phyloP scores from a whole-genome alignment of 75 land plant species.

The Pinus tabuliformis region DNA sequence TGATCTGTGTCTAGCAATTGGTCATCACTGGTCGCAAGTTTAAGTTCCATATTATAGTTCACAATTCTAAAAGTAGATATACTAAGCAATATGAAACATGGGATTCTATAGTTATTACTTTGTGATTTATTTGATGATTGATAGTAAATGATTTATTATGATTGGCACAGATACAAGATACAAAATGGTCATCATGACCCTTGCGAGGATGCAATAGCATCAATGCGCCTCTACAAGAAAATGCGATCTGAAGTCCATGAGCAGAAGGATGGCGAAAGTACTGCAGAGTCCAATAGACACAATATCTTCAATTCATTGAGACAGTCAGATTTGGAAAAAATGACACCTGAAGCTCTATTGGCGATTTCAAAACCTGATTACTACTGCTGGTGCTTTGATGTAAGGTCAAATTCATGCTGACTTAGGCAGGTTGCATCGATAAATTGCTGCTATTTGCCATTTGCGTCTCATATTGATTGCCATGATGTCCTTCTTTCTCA shows the following conservation, averaged over 20 bases:
- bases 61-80: neutral
- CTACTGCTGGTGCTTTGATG: conserved; percentile 87
- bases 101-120: neutral
- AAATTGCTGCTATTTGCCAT: neutral
- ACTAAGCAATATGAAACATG: neutral
- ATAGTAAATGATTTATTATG: neutral
- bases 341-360: conserved; percentile 54
- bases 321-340: conserved; percentile 18
- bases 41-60: neutral
- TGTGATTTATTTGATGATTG: neutral
- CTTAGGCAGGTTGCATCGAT: neutral
- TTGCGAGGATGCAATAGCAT: conserved; percentile 87
- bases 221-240: conserved; percentile 83
- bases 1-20: neutral
- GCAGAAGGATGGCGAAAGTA: neutral
- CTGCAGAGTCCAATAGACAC: conserved; percentile 34
- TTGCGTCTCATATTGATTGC: neutral
- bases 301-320: conserved; percentile 30
- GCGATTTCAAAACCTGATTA: conserved; percentile 65
- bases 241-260: conserved; percentile 62
- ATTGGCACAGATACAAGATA: conserved; percentile 60
- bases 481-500: neutral
- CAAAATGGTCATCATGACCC: conserved; percentile 78
- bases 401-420: neutral
- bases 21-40: neutral